phyloP scores from a whole-genome alignment of 805 yeast species.

The Sugiyamaella mastotermitis region DNA sequence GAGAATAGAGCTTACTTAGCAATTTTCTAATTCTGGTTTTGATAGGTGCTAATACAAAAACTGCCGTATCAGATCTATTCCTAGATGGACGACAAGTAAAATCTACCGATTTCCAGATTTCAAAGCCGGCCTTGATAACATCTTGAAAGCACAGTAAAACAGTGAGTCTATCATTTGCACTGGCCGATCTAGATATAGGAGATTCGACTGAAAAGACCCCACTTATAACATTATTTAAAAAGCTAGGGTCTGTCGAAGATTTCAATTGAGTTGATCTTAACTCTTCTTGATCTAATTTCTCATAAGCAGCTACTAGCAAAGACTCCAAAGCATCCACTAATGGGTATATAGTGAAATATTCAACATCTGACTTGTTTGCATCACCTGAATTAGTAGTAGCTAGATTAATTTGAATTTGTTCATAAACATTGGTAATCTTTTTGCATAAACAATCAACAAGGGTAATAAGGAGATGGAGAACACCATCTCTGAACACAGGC shows the following conservation, averaged over 20 bases:
- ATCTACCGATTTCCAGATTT: conserved; percentile 71
- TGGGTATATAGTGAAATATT: conserved; percentile 16
- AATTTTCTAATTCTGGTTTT: conserved; percentile 64
- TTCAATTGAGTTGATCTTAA: conserved; percentile 14
- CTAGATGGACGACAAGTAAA: conserved; percentile 10
- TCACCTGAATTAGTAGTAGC: not conserved
- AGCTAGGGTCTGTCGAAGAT: conserved; percentile 39
- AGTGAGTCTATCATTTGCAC: conserved; percentile 48
- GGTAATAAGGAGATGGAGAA: conserved; percentile 51
- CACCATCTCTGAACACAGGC: conserved; percentile 43
- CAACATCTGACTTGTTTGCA: conserved; percentile 11
- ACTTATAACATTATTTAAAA: conserved; percentile 50
- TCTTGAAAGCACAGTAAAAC: conserved; percentile 60
- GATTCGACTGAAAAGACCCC: conserved; percentile 76
- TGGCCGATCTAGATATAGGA: conserved; percentile 40
- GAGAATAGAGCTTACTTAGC: conserved; percentile 53
- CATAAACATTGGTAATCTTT: conserved; percentile 34
- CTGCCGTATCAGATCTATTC: conserved; percentile 5
- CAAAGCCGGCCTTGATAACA: conserved; percentile 48
- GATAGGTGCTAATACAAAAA: conserved; percentile 37
- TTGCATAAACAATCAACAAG: conserved; percentile 46
- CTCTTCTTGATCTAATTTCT: conserved; percentile 19
- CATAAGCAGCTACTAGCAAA: conserved; percentile 53
- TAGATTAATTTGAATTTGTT: conserved; percentile 25
- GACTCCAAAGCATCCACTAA: conserved; percentile 58